These are phyloP conservation scores for Stromatinia cepivora DNA, from an alignment of 2,329 filamentous ascomycete species.

Conservation along the genomic window DNA sequence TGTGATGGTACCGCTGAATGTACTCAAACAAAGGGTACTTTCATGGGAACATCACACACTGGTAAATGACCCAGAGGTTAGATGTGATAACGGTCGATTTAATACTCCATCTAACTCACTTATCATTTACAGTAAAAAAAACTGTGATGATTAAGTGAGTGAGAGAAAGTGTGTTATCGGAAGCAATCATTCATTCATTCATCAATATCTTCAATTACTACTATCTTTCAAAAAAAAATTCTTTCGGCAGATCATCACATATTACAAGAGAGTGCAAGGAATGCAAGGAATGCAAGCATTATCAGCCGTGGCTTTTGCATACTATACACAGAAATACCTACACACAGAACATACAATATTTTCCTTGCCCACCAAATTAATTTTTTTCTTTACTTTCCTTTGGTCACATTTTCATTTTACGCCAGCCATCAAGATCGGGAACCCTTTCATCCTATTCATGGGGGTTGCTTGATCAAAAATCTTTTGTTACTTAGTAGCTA, in stretches of 20 bases:
- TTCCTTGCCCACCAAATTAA: conserved; percentile 6
- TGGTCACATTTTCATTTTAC: neutral
- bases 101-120: neutral
- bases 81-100: conserved; percentile 1
- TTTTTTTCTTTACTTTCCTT: neutral
- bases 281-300: conserved; percentile 12
- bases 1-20: conserved; percentile 8
- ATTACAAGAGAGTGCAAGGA: conserved; percentile 9
- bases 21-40: neutral
- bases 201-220: neutral
- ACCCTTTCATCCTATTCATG: neutral
- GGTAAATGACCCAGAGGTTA: neutral
- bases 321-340: neutral
- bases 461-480: conserved; percentile 3
- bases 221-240: neutral
- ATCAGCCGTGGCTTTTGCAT: conserved; percentile 10
- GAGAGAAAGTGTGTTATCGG: neutral
- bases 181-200: neutral
- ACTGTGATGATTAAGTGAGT: conserved; percentile 1
- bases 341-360: neutral
- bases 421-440: conserved; percentile 6
- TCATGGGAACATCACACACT: neutral
- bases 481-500: conserved; percentile 27
- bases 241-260: neutral
- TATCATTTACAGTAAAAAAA: neutral